Evolutionary conservation across 129 eudicot genomes (phyloP), one percentile per base, ranked within the genome.

Genomic region (Tagetes patula): DNA sequence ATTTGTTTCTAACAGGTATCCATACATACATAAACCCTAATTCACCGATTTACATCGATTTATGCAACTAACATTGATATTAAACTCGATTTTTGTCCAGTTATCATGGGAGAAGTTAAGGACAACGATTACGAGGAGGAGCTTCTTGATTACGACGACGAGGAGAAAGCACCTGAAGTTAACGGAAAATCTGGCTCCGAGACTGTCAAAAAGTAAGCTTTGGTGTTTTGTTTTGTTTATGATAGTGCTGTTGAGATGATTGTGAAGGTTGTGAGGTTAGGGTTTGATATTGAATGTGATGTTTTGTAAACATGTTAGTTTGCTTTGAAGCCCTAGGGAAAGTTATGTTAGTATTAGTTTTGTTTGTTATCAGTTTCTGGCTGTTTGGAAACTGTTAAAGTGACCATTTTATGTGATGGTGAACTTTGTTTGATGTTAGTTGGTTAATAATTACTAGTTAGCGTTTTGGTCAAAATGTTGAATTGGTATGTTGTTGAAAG

Each of bases 71-170:
- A 1, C 34, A 8, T 8, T 47, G 1, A 33, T 59, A 34, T 13
- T 63, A 12, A 61, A 48, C 47, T 56, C 6, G 38, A 41, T 36
- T 46, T 56, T 42, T 79, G 40, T 55, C 36, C 13, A 11, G 64
- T 47, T 50, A 0, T 41, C 72, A 86, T 89, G 96, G 96, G 86
- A 4, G 96, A 90, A 72, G 65, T 72, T 0, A 87, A 82, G 84
- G 96, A 87, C 45, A 87, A 62, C 85, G 96, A 87, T 3, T 90
- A 90, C 82, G 96, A 90, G 67, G 96, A 90, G 77, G 96, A 90
- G 84, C 94, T 90, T 55, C 86, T 90, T 59, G 96, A 90, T 80
- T 90, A 90, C 74, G 96, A 90, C 47, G 96, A 90, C 33, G 96
- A 90, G 53, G 96, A 90, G 7, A 90, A 90, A 65, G 91, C 84